Evolutionary conservation across 2,329 filamentous ascomycete genomes (phyloP).

Genomic region (Pyrenochaeta sp.): DNA sequence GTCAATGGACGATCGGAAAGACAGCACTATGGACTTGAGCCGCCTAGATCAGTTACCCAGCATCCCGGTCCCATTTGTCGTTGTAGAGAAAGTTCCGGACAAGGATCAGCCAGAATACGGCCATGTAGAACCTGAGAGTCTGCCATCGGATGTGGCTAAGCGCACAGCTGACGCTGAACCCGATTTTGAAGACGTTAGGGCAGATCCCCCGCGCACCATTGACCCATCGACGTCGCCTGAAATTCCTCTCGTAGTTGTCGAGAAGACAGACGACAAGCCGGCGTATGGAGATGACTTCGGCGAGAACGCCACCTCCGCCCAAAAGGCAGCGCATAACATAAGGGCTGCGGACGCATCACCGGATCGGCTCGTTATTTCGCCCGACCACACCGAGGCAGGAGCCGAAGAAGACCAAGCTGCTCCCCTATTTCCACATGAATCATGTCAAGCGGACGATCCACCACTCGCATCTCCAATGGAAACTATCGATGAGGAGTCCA

Average conservation of each 20-base stretch:
- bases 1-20: conserved; percentile 24
- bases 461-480: conserved; percentile 17
- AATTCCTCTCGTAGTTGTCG: conserved; percentile 42
- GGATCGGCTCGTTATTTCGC: conserved; percentile 39
- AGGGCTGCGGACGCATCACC: conserved; percentile 45
- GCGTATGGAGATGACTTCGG: conserved; percentile 50
- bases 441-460: conserved; percentile 16
- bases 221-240: conserved; percentile 15
- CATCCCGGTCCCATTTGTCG: conserved; percentile 29
- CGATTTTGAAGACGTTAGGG: conserved; percentile 24
- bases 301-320: conserved; percentile 38
- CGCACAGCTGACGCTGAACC: conserved; percentile 34
- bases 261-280: conserved; percentile 47
- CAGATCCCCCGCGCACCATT: conserved; percentile 19
- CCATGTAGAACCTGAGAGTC: conserved; percentile 16
- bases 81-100: conserved; percentile 33
- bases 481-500: conserved; percentile 29
- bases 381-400: conserved; percentile 23
- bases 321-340: conserved; percentile 46
- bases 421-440: conserved; percentile 47
- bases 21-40: conserved; percentile 21
- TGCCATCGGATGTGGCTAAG: conserved; percentile 23
- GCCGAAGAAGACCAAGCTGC: conserved; percentile 31
- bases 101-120: conserved; percentile 28
- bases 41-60: conserved; percentile 8